phyloP scores from a whole-genome alignment of 2,329 filamentous ascomycete genomes.

The Aureobasidium uvarum region DNA sequence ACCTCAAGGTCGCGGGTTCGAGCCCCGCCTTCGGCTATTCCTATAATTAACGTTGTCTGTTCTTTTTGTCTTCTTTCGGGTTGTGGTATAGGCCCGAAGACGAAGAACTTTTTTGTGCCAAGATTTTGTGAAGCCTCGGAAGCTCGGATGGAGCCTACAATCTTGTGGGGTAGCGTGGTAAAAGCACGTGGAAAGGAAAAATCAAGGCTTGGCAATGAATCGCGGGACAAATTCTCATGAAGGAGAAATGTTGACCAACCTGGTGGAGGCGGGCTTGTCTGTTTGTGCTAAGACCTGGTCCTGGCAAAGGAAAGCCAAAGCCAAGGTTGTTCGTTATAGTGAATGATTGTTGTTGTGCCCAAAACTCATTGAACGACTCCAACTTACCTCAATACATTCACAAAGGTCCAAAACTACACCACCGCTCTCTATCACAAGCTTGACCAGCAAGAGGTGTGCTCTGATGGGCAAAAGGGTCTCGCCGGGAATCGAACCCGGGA shows the following conservation, averaged over 20 bases:
- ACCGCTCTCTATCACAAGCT: background rate
- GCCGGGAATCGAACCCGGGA: constrained; percentile 28
- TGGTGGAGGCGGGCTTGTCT: background rate
- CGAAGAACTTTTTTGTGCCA: background rate
- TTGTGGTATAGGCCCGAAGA: background rate
- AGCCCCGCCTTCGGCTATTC: constrained; percentile 35
- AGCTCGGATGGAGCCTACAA: background rate
- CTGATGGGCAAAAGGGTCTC: background rate
- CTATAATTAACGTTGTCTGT: constrained; percentile 25
- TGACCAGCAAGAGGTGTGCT: background rate
- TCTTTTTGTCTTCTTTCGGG: background rate
- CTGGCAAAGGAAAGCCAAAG: background rate
- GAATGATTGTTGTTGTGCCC: background rate
- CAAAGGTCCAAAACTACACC: background rate
- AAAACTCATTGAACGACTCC: too few relatives aligned
- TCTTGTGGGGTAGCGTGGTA: background rate
- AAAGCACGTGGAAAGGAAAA: background rate
- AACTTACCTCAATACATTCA: background rate
- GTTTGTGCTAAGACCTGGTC: background rate
- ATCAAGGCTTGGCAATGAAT: background rate
- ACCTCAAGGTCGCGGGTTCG: constrained; percentile 35
- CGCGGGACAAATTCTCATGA: background rate
- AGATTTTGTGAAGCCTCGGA: background rate
- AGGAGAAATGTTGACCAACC: background rate
- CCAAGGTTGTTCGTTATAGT: background rate